A percentile compares a stretch with the other conserved stretches of the same genome.
Evolutionary conservation across 2,329 filamentous ascomycete species (phyloP).

Genomic region (Hypocrella siamensis): DNA sequence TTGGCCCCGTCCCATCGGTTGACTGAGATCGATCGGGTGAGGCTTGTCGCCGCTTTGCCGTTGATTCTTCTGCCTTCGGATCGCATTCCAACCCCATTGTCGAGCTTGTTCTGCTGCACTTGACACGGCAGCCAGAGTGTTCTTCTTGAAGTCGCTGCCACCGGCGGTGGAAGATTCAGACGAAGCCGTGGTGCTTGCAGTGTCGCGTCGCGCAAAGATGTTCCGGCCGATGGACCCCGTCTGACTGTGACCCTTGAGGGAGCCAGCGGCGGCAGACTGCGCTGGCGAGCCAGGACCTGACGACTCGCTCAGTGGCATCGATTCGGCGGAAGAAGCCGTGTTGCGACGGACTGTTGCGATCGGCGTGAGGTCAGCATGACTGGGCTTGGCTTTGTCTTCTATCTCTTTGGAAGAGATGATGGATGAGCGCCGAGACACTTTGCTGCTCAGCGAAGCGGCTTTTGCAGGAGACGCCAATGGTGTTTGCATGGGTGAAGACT

Average conservation of each 20-base stretch:
- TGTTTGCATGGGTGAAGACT: constrained; percentile 33
- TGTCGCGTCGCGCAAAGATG: constrained; percentile 24
- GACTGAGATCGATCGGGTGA: constrained; percentile 28
- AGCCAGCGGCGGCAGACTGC: constrained; percentile 17
- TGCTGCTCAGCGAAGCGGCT: constrained; percentile 21
- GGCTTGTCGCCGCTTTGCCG: constrained; percentile 17
- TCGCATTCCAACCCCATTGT: constrained; percentile 43
- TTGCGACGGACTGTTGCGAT: constrained; percentile 16
- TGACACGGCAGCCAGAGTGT: constrained; percentile 36
- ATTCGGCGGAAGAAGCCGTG: constrained; percentile 21
- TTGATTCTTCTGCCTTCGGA: constrained; percentile 32
- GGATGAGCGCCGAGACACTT: constrained; percentile 31
- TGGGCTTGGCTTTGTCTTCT: constrained; percentile 21
- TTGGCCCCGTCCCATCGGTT: constrained; percentile 70
- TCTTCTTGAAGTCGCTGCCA: constrained; percentile 25
- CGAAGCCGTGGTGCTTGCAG: constrained; percentile 18
- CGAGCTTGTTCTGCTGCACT: constrained; percentile 39
- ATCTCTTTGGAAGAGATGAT: constrained; percentile 30
- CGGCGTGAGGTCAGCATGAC: constrained; percentile 12
- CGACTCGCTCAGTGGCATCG: constrained; percentile 10
- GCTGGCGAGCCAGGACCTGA: constrained; percentile 11
- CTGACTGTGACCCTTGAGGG: constrained; percentile 25
- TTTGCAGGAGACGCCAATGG: constrained; percentile 18
- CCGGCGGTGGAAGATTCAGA: constrained; percentile 20
- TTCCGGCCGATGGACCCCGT: constrained; percentile 21